Percentiles rank a stretch among this genome's conserved stretches.
These are phyloP conservation scores for Colletotrichum salicis DNA, from an alignment of 2,329 filamentous ascomycete species.

Conservation along the genomic window DNA sequence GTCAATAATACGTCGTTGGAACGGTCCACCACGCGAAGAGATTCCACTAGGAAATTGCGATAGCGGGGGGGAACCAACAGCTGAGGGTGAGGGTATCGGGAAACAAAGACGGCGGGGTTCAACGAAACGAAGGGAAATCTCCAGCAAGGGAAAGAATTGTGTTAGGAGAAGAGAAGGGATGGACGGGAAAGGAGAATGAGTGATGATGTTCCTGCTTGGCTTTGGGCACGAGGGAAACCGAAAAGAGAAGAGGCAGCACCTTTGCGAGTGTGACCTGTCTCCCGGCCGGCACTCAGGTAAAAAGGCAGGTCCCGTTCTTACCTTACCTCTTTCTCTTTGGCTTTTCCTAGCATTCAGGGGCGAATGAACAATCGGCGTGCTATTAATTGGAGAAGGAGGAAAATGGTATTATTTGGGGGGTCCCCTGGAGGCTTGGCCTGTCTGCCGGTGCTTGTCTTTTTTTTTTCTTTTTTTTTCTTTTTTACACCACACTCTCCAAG, in stretches of 20 bases:
- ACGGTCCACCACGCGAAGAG: constrained; percentile 12
- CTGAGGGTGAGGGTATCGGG: constrained; percentile 23
- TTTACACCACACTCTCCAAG: too few species aligned
- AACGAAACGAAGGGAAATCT: constrained; percentile 25
- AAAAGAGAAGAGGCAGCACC: not conserved
- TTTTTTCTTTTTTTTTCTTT: constrained; percentile 12
- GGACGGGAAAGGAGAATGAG: not conserved
- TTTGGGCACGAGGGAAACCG: not conserved
- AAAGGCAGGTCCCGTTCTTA: constrained; percentile 1
- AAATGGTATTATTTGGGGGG: constrained; percentile 31
- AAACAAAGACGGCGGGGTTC: constrained; percentile 5
- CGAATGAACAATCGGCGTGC: constrained; percentile 27
- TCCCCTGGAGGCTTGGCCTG: constrained; percentile 31
- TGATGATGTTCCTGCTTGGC: constrained; percentile 11
- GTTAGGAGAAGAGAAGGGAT: constrained; percentile 7
- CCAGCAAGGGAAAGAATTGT: constrained; percentile 25
- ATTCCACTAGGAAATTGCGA: constrained; percentile 21
- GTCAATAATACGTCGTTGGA: constrained; percentile 28
- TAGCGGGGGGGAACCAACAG: not conserved
- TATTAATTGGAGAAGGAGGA: constrained; percentile 34
- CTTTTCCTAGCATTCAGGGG: constrained; percentile 27
- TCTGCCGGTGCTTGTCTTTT: constrained; percentile 22
- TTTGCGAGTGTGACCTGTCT: not conserved
- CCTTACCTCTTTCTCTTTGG: constrained; percentile 9
- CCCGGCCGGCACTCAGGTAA: constrained; percentile 13